Percentiles rank a stretch among this genome's conserved stretches.
phyloP scores from a whole-genome alignment of 2,329 filamentous ascomycete species.

The Fusarium zealandicum region DNA sequence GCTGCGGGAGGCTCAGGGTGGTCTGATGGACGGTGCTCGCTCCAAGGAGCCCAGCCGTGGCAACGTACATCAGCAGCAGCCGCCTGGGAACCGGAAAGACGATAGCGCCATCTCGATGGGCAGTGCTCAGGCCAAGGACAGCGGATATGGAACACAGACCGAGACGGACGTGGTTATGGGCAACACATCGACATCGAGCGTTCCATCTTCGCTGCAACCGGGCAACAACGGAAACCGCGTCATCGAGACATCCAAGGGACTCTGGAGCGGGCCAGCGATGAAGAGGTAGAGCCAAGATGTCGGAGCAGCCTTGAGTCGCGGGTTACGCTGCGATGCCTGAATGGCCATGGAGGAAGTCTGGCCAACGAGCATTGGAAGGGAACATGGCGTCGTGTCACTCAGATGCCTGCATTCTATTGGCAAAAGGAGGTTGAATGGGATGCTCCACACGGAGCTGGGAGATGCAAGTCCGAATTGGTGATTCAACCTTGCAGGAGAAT shows the following conservation, averaged over 20 bases:
- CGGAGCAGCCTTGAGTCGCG: background rate
- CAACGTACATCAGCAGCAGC: slow-evolving; percentile 23
- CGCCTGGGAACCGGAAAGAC: slow-evolving; percentile 46
- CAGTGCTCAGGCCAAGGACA: slow-evolving; percentile 50
- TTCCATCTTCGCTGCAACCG: slow-evolving; percentile 62
- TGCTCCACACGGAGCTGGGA: background rate
- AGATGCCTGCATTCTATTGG: background rate
- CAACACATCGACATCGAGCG: slow-evolving; percentile 46
- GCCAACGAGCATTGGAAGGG: background rate
- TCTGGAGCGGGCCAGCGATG: slow-evolving; percentile 58
- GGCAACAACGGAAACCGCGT: slow-evolving; percentile 63
- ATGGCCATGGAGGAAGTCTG: background rate
- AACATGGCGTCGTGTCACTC: background rate
- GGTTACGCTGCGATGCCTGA: background rate
- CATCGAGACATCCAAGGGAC: slow-evolving; percentile 68
- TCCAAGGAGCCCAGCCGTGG: slow-evolving; percentile 59
- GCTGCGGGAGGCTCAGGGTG: slow-evolving; percentile 67
- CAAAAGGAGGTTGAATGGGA: slow-evolving; percentile 5
- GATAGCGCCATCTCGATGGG: slow-evolving; percentile 55
- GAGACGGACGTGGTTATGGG: slow-evolving; percentile 55
- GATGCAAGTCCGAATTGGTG: background rate
- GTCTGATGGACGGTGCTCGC: slow-evolving; percentile 67
- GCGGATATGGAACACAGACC: slow-evolving; percentile 56
- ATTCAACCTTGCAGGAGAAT: background rate
- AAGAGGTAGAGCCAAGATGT: slow-evolving; percentile 33